These are phyloP conservation scores for Gracilaria gracilis DNA, from an alignment of 23 red algal species.

Conservation along the genomic window DNA sequence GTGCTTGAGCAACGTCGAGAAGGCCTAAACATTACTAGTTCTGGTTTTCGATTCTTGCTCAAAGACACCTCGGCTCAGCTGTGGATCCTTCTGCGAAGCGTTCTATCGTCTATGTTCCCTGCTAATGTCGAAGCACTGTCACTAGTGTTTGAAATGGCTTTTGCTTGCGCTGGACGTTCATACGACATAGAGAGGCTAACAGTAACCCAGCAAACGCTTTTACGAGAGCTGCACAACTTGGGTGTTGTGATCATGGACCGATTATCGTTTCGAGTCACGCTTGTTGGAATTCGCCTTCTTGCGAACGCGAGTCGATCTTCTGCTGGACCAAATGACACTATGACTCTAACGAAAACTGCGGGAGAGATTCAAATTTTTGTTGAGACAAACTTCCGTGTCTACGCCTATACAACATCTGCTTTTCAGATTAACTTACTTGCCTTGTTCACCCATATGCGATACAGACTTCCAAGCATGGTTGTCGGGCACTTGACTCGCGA, in stretches of 20 bases:
- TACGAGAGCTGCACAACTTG: slow-evolving; percentile 60
- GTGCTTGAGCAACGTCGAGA: slow-evolving; percentile 81
- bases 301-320: slow-evolving; percentile 16
- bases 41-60: slow-evolving; percentile 93
- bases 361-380: slow-evolving; percentile 89
- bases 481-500: slow-evolving; percentile 89
- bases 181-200: slow-evolving; percentile 37
- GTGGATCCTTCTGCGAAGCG: slow-evolving; percentile 77
- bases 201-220: slow-evolving; percentile 39
- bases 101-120: slow-evolving; percentile 48
- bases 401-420: slow-evolving; percentile 89
- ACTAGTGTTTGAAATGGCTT: slow-evolving; percentile 66
- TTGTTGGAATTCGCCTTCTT: slow-evolving; percentile 65
- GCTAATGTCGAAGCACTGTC: slow-evolving; percentile 17
- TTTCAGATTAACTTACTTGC: slow-evolving; percentile 93
- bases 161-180: slow-evolving; percentile 34
- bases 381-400: slow-evolving; percentile 98
- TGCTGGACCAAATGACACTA: slow-evolving; percentile 26
- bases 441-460: slow-evolving; percentile 90
- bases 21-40: slow-evolving; percentile 86
- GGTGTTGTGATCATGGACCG: slow-evolving; percentile 68
- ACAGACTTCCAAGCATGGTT: slow-evolving; percentile 90
- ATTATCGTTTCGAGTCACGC: slow-evolving; percentile 51
- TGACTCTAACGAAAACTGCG: slow-evolving; percentile 27
- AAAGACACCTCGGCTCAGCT: slow-evolving; percentile 86